Conservation (phyloP, 2,329 filamentous ascomycete species). For the Balansia obtecta region DNA sequence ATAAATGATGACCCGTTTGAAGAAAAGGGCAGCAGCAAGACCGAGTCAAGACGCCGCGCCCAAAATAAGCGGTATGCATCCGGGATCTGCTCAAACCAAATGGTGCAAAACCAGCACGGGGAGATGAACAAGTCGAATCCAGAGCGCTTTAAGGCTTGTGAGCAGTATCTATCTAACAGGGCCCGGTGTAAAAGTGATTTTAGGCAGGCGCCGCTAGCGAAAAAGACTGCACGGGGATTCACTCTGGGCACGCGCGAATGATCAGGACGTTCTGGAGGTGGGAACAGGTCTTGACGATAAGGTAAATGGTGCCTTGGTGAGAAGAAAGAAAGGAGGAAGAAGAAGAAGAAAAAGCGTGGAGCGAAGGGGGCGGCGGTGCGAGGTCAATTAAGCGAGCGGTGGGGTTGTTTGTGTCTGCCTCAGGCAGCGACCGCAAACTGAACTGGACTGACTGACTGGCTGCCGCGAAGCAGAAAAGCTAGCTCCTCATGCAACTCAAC, state of each 20-base stretch:
- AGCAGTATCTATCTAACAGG: slow-evolving; percentile 96
- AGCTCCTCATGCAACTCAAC: no score
- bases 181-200: slow-evolving; percentile 50
- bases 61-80: background rate
- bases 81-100: background rate
- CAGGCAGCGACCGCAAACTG: no score
- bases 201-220: slow-evolving; percentile 98
- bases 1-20: background rate
- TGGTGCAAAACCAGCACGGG: background rate
- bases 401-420: slow-evolving; percentile 11
- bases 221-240: slow-evolving; percentile 66
- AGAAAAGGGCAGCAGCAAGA: background rate
- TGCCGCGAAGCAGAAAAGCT: no score
- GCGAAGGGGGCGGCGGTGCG: slow-evolving; percentile 9
- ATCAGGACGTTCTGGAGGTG: slow-evolving; percentile 66
- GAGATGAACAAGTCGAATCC: background rate
- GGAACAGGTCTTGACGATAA: slow-evolving; percentile 82
- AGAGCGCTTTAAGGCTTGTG: slow-evolving; percentile 38
- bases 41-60: background rate
- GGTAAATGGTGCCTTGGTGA: slow-evolving; percentile 62
- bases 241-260: slow-evolving; percentile 86
- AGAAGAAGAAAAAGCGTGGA: background rate
- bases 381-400: background rate
- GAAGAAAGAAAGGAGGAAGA: slow-evolving; percentile 23
- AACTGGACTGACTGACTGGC: no score